Evolutionary conservation across 306 rosid genomes (phyloP).

Genomic region (Potentilla sterilis): DNA sequence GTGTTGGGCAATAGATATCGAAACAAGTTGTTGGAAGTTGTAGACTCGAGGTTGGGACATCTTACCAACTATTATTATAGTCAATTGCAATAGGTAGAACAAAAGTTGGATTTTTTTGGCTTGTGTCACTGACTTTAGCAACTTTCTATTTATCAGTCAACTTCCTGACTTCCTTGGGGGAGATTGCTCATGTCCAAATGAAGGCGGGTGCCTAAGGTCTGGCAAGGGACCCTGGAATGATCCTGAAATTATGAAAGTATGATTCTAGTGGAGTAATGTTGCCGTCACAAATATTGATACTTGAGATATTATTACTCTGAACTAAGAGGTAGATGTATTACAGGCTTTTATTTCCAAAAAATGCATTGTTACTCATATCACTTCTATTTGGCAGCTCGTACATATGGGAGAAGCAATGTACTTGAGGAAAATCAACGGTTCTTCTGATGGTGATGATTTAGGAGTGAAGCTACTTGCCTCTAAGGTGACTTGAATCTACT

Average conservation of each 20-base stretch:
- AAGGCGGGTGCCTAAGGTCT: conserved; percentile 89
- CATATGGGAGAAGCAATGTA: conserved; percentile 54
- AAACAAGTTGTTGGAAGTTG: conserved; percentile 63
- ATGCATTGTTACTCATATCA: conserved; percentile 22
- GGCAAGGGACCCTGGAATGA: conserved; percentile 96
- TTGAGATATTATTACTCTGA: conserved; percentile 15
- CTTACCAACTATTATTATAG: background rate
- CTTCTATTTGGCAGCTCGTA: conserved; percentile 57
- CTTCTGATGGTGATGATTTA: conserved; percentile 32
- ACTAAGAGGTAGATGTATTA: conserved; percentile 25
- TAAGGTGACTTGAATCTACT: conserved; percentile 41
- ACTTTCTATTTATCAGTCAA: conserved; percentile 56
- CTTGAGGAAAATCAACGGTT: conserved; percentile 37
- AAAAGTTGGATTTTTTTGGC: no score
- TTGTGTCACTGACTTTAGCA: conserved; percentile 17
- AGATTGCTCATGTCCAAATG: conserved; percentile 75
- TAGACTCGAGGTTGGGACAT: conserved; percentile 77
- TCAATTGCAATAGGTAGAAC: background rate
- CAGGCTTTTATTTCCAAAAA: conserved; percentile 12
- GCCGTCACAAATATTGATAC: conserved; percentile 11
- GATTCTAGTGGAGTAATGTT: conserved; percentile 30
- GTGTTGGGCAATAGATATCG: conserved; percentile 76
- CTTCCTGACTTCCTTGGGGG: conserved; percentile 96
- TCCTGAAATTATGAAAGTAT: conserved; percentile 79
- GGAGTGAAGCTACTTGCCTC: conserved; percentile 47